Conservation (phyloP, 306 rosid species). For the Trifolium pratense region DNA sequence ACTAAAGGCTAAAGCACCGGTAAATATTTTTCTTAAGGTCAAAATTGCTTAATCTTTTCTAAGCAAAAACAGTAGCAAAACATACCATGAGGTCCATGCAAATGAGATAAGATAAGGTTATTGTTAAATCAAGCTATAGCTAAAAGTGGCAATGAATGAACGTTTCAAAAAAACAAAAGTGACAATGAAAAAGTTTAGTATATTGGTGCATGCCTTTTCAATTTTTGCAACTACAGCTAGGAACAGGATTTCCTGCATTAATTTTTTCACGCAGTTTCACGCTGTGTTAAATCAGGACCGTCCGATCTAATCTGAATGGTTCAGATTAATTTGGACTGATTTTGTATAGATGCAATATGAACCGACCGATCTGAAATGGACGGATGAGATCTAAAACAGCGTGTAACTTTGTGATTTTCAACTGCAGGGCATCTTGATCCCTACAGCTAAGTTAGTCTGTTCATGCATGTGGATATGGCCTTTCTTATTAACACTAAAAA, state of each 20-base stretch:
- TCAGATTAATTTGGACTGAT: too few relatives aligned
- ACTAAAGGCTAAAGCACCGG: neutral
- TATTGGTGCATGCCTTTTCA: conserved; percentile 10
- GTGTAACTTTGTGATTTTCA: too few relatives aligned
- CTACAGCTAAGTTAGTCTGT: conserved; percentile 8
- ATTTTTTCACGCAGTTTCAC: too few relatives aligned
- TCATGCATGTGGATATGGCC: conserved; percentile 33
- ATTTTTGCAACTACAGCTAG: conserved; percentile 13
- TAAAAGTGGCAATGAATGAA: neutral
- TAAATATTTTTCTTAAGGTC: neutral
- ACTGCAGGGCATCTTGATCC: too few relatives aligned
- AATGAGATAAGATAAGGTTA: conserved; percentile 26
- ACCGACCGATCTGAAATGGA: too few relatives aligned
- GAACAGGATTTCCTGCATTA: too few relatives aligned
- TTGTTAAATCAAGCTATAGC: neutral
- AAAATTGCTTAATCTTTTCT: neutral
- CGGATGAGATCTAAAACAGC: too few relatives aligned
- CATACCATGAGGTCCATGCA: conserved; percentile 9
- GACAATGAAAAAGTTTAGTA: neutral
- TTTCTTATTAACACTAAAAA: neutral
- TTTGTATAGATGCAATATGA: too few relatives aligned
- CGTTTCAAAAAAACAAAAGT: neutral
- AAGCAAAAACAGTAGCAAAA: too few relatives aligned
- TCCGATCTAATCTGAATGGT: too few relatives aligned
- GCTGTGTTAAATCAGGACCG: too few relatives aligned